phyloP scores from a whole-genome alignment of 257 asterid genomes.

The Dorcoceras hygrometricum region DNA sequence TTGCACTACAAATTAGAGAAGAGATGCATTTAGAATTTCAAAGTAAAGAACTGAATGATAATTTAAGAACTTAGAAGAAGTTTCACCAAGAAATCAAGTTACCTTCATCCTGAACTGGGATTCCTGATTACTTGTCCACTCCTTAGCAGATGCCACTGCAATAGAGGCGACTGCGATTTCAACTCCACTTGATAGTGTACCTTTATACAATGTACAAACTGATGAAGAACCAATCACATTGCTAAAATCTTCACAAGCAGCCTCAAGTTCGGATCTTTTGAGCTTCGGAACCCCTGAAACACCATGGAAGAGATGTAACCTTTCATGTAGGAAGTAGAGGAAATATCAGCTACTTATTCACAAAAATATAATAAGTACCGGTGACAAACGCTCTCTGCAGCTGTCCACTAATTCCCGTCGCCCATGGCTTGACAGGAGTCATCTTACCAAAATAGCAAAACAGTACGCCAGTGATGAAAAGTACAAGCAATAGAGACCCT shows the following conservation, averaged over 20 bases:
- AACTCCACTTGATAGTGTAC: slow-evolving; percentile 80
- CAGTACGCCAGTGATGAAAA: no score
- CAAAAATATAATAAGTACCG: slow-evolving; percentile 29
- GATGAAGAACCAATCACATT: slow-evolving; percentile 72
- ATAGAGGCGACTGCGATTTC: slow-evolving; percentile 80
- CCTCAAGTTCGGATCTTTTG: slow-evolving; percentile 69
- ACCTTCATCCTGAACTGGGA: slow-evolving; percentile 79
- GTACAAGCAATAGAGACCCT: slow-evolving; percentile 46
- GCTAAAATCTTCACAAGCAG: slow-evolving; percentile 92
- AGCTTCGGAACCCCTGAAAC: slow-evolving; percentile 77
- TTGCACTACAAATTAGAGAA: neutral
- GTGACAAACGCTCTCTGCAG: slow-evolving; percentile 81
- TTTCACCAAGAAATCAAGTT: neutral
- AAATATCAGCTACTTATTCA: no score
- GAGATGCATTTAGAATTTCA: no score
- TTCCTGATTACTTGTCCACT: slow-evolving; percentile 69
- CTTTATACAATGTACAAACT: slow-evolving; percentile 65
- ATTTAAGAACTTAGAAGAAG: no score
- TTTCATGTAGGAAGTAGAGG: no score
- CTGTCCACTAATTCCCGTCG: slow-evolving; percentile 90
- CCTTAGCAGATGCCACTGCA: slow-evolving; percentile 50
- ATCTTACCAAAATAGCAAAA: slow-evolving; percentile 28
- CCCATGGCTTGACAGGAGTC: slow-evolving; percentile 88
- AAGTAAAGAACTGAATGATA: no score
- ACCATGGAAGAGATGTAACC: slow-evolving; percentile 2